Base-by-base conservation (phyloP, 129 eudicot genomes). In the Lactuca saligna region DNA sequence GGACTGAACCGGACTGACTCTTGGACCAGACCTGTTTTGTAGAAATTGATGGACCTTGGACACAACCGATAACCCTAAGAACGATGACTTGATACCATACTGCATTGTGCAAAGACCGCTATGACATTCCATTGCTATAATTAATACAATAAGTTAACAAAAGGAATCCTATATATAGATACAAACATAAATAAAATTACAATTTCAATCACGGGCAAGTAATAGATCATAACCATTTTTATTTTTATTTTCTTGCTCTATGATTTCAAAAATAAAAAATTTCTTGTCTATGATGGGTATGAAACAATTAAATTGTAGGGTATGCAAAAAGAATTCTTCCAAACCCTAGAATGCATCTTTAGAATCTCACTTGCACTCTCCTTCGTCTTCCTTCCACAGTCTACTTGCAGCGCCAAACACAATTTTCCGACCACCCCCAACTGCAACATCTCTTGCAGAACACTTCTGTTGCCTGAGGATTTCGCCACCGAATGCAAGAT, bases 371-470 rank as follows among this genome's bases (percentile, higher is more conserved):
- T 74, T 10, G 71, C 78, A 38, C 29, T 74, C 63, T 74, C 72
- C 42, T 64, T 74, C 54, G 31, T 51, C 71, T 64, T 63, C 33
- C 38, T 51, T 25, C 64, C 64, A 54, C 78, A 33, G 17, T 74
- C 78, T 2, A 64, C 71, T 8, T 74, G 57, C 9, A 74, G 9
- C 78, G 54, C 72, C 71, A 74, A 34, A 32, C 49, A 42, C 2
- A 74, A 50, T 35, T 65, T 74, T 31, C 62, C 72, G 32, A 74
- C 79, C 34, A 65, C 65, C 48, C 79, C 79, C 54, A 74, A 46
- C 66, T 65, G 65, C 72, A 65, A 4, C 84, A 80, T 80, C 66
- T 80, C 84, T 17, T 69, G 54, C 16, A 80, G 35, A 69, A 75
- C 80, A 39, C 68, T 34, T 11, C 17, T 6, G 15, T 2, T 75